Evolutionary conservation across 2,329 filamentous ascomycete species (phyloP), one percentile per base, ranked within the genome.

Genomic region (Aspergillus transmontanensis): DNA sequence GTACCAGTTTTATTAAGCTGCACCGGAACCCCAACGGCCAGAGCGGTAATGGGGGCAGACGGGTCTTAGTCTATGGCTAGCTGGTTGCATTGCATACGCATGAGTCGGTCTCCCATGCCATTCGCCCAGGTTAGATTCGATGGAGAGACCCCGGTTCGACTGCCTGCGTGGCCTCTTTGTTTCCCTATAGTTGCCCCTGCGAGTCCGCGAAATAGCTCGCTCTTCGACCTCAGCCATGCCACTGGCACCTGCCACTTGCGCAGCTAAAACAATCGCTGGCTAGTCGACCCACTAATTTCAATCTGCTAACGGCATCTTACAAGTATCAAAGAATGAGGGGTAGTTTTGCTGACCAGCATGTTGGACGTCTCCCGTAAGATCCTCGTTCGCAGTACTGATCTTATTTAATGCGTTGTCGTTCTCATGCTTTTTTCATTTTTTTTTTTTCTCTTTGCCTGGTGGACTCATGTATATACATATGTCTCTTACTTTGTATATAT

Each of bases 11-110:
- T 26, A 48, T 48, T 48, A 48, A 48, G 48, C 14, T 51, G 48
- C 48, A 28, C 21, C 48, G 48, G 48, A 51, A 51, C 26, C 48
- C 48, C 48, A 51, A 51, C 48, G 48, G 48, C 48, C 48, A 51
- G 48, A 51, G 48, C 48, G 48, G 12, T 51, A 51, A 3, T 51
- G 48, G 48, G 12, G 48, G 9, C 45, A 32, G 26, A 51, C 48
- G 48, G 48, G 21, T 32, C 11, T 14, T 26, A 51, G 48, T 51
- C 16, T 1, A 26, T 51, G 21, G 26, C 26, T 51, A 51, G 48
- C 48, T 51, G 48, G 48, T 51, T 51, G 48, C 48, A 51, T 51
- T 51, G 48, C 48, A 51, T 51, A 28, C 48, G 21, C 48, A 28
- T 26, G 21, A 14, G 23, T 51, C 23, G 11, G 30, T 3, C 26